Percentiles rank a stretch among this genome's conserved stretches.
phyloP scores from a whole-genome alignment of 495 filamentous ascomycete species.

The Penicillium fimorum region DNA sequence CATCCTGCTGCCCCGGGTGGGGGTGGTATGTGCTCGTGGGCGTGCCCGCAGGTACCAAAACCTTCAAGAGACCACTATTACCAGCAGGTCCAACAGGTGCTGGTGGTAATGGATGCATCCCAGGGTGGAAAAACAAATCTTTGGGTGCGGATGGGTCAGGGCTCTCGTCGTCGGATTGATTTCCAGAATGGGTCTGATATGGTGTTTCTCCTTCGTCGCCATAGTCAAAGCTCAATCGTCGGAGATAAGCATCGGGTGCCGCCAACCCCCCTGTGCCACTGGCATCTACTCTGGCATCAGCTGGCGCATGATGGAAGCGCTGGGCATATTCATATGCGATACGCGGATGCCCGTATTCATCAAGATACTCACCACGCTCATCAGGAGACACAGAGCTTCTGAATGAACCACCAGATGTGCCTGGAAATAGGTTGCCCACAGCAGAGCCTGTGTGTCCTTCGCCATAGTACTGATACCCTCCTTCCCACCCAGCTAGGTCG shows the following conservation, averaged over 20 bases:
- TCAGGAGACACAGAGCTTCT: constrained; percentile 38
- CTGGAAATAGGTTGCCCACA: constrained; percentile 12
- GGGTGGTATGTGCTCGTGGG: constrained; percentile 55
- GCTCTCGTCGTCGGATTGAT: constrained; percentile 54
- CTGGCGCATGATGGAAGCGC: constrained; percentile 57
- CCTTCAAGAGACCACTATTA: constrained; percentile 43
- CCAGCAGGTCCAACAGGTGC: constrained; percentile 58
- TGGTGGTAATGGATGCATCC: constrained; percentile 78
- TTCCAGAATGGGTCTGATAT: constrained; percentile 52
- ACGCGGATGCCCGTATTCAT: constrained; percentile 44
- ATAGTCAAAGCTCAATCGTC: constrained; percentile 88
- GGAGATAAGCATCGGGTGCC: constrained; percentile 61
- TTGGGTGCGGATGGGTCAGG: constrained; percentile 65
- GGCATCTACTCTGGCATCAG: constrained; percentile 67
- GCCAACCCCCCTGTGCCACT: constrained; percentile 82
- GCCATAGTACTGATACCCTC: constrained; percentile 74
- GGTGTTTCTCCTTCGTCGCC: constrained; percentile 67
- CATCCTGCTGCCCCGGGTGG: constrained; percentile 38
- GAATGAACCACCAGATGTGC: constrained; percentile 33
- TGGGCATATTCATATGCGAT: constrained; percentile 54
- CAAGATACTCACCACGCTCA: constrained; percentile 32
- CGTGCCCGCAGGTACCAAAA: constrained; percentile 57
- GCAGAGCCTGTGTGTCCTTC: constrained; percentile 25
- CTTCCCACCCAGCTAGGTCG: constrained; percentile 71
- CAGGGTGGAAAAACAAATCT: constrained; percentile 93